phyloP scores from a whole-genome alignment of 1,284 basidiomycete species.

The Ganoderma lingzhi region DNA sequence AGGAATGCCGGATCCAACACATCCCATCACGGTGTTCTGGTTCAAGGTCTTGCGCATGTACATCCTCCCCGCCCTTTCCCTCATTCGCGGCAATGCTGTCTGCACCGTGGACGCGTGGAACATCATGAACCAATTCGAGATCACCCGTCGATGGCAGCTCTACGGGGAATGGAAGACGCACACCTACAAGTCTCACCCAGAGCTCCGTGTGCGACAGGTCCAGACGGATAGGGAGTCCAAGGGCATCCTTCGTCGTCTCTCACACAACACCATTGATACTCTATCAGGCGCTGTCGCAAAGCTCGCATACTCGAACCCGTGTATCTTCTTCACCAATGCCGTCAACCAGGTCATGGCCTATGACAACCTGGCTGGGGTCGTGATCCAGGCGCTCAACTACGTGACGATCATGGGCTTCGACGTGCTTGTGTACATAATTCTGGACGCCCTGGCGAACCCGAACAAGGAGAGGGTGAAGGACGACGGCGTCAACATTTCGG shows the following conservation, averaged over 20 bases:
- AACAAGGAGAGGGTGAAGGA: conserved; percentile 88
- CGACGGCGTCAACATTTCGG: conserved; percentile 91
- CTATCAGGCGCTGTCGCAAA: conserved; percentile 93
- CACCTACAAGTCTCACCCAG: conserved; percentile 75
- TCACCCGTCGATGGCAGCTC: conserved; percentile 84
- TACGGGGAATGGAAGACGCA: conserved; percentile 96
- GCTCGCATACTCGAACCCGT: conserved; percentile 93
- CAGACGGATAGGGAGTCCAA: conserved; percentile 84
- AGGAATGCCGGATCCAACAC: conserved; percentile 58
- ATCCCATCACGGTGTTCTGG: conserved; percentile 80
- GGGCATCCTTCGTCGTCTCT: conserved; percentile 81
- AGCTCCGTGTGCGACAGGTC: conserved; percentile 74
- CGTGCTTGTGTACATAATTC: conserved; percentile 87
- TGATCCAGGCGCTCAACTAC: conserved; percentile 92
- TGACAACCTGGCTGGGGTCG: conserved; percentile 91
- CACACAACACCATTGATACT: conserved; percentile 84
- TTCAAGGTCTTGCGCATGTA: conserved; percentile 81
- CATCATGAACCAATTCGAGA: conserved; percentile 82
- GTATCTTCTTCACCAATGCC: conserved; percentile 89
- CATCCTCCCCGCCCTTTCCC: conserved; percentile 87
- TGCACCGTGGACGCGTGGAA: conserved; percentile 91
- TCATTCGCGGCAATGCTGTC: conserved; percentile 87
- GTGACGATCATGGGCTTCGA: conserved; percentile 95
- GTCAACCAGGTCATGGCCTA: conserved; percentile 97
- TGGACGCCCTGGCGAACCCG: conserved; percentile 91